A percentile compares a stretch with the other conserved stretches of the same genome.
Evolutionary conservation across 139 green algal species (phyloP).

Genomic region (Nannochloris sp.): DNA sequence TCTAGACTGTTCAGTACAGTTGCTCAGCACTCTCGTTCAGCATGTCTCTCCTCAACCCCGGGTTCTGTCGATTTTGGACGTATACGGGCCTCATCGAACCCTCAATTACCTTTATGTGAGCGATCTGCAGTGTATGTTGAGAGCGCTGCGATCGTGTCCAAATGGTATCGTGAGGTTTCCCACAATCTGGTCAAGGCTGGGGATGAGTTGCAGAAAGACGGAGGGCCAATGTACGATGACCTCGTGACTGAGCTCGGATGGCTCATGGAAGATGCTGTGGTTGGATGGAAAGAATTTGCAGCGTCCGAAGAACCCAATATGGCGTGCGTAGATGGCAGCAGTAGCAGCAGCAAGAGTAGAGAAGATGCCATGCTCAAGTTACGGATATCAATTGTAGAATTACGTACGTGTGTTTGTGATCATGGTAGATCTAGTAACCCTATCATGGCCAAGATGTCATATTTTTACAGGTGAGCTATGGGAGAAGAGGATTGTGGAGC

Average conservation of each 20-base stretch:
- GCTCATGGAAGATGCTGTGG: constrained; percentile 59
- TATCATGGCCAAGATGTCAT: background rate
- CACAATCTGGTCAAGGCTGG: constrained; percentile 8
- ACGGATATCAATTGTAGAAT: too few relatives aligned
- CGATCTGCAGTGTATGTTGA: constrained; percentile 2
- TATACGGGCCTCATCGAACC: background rate
- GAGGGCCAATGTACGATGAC: constrained; percentile 15
- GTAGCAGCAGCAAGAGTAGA: too few relatives aligned
- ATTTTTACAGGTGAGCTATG: constrained; percentile 18
- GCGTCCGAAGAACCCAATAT: too few relatives aligned
- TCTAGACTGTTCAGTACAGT: too few relatives aligned
- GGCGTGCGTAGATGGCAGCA: too few relatives aligned
- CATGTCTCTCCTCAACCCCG: too few relatives aligned
- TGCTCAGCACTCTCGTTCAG: too few relatives aligned
- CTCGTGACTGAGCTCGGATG: constrained; percentile 56
- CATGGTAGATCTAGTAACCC: too few relatives aligned
- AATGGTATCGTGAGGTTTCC: constrained; percentile 9
- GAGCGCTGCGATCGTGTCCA: background rate
- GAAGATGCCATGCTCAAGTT: too few relatives aligned
- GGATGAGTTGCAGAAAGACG: background rate
- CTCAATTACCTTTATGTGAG: constrained; percentile 23
- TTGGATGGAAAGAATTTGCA: too few relatives aligned
- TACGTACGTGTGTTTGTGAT: too few relatives aligned
- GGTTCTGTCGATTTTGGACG: too few relatives aligned
- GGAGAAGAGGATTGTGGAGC: constrained; percentile 37